phyloP scores from a whole-genome alignment of 257 asterid species.

The Solanum raphanifolium region DNA sequence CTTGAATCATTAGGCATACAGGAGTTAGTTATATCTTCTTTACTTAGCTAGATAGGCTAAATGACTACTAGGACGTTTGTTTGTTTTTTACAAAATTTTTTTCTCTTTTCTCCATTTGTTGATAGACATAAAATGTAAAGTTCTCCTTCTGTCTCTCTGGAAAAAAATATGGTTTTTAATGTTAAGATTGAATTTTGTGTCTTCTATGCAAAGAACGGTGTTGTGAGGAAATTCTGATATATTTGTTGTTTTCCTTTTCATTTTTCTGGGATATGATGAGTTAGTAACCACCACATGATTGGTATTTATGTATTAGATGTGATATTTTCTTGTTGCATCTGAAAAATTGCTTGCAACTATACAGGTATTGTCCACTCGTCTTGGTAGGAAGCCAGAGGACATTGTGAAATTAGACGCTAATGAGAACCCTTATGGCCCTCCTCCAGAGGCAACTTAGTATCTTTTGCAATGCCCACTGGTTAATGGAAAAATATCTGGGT shows the following conservation, averaged over 20 bases:
- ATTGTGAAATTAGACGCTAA: slow-evolving; percentile 86
- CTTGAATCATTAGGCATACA: too few relatives aligned
- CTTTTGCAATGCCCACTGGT: neutral
- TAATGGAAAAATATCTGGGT: neutral
- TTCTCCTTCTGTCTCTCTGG: neutral
- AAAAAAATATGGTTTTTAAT: neutral
- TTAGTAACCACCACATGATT: neutral
- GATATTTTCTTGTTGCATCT: neutral
- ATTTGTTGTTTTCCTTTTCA: neutral
- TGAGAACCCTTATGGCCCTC: slow-evolving; percentile 96
- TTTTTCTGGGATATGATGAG: neutral
- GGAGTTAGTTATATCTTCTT: too few relatives aligned
- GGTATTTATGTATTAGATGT: neutral
- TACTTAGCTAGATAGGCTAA: too few relatives aligned
- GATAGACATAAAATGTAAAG: neutral
- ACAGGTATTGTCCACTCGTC: slow-evolving; percentile 83
- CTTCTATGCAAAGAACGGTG: neutral
- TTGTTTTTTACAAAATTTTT: neutral
- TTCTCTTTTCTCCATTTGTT: neutral
- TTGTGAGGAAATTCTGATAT: neutral
- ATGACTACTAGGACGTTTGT: neutral
- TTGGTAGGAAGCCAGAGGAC: slow-evolving; percentile 91
- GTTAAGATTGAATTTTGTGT: neutral
- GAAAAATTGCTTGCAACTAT: neutral
- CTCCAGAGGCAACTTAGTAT: slow-evolving; percentile 66